phyloP scores from a whole-genome alignment of 495 filamentous ascomycete genomes.

The Venustampulla echinocandica region DNA sequence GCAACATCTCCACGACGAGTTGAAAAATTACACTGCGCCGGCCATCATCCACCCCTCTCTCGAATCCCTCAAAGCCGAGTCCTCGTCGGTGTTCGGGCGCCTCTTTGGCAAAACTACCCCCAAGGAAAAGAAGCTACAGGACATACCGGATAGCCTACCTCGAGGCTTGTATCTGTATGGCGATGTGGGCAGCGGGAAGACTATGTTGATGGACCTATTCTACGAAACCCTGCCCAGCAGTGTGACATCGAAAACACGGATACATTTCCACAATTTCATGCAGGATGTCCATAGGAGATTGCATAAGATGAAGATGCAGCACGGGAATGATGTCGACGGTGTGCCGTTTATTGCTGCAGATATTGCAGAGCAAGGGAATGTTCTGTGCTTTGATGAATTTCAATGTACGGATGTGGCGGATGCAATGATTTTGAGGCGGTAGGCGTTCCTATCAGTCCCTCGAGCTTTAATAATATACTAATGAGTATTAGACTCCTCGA shows the following conservation, averaged over 20 bases:
- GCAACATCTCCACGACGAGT: conserved; percentile 80
- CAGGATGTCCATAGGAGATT: conserved; percentile 92
- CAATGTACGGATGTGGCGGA: conserved; percentile 98
- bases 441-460: conserved; percentile 8
- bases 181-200: conserved; percentile 96
- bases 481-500: conserved; percentile 61
- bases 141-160: conserved; percentile 64
- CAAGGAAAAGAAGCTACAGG: conserved; percentile 32
- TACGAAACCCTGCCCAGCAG: conserved; percentile 82
- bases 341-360: conserved; percentile 88
- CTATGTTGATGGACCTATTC: conserved; percentile 99
- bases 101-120: conserved; percentile 52
- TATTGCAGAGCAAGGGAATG: conserved; percentile 74
- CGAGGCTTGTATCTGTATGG: conserved; percentile 93
- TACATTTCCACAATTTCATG: conserved; percentile 99
- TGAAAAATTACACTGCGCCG: conserved; percentile 63
- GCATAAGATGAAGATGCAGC: conserved; percentile 78
- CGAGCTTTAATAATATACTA: conserved; percentile 7
- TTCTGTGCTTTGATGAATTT: conserved; percentile 97
- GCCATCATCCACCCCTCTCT: conserved; percentile 67
- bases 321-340: conserved; percentile 86
- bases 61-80: conserved; percentile 52
- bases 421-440: conserved; percentile 90
- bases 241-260: conserved; percentile 80
- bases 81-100: conserved; percentile 59